Conservation (phyloP, 306 rosid genomes). For the Abrus precatorius region DNA sequence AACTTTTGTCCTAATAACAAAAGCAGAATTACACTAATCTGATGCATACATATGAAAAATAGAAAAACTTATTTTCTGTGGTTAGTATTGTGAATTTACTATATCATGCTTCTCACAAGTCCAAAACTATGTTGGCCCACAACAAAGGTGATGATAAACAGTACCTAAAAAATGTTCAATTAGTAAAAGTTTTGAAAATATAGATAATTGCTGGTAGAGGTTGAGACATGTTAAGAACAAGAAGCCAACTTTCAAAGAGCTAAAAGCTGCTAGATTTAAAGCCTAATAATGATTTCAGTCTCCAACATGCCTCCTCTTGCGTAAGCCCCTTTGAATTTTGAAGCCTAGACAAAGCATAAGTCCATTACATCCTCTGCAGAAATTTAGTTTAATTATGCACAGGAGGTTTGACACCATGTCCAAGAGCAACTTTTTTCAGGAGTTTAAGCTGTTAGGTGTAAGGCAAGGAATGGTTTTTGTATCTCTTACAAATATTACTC, state of each 20-base stretch:
- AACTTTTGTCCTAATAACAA: conserved; percentile 30
- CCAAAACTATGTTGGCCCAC: background rate
- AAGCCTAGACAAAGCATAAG: background rate
- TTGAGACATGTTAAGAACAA: background rate
- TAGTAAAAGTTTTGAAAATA: background rate
- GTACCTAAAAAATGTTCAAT: background rate
- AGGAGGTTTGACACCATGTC: background rate
- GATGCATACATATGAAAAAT: conserved; percentile 40
- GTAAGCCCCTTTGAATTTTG: conserved; percentile 10
- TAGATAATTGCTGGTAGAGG: conserved; percentile 1
- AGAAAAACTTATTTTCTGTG: conserved; percentile 18
- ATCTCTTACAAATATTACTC: background rate
- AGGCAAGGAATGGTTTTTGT: background rate
- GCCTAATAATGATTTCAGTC: background rate
- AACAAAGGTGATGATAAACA: background rate
- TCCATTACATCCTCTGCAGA: background rate
- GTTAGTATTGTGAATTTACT: conserved; percentile 23
- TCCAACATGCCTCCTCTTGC: background rate
- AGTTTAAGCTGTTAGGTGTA: conserved; percentile 27
- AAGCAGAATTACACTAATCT: conserved; percentile 33
- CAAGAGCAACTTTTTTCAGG: background rate
- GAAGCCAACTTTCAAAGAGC: conserved; percentile 1
- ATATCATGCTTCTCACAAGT: conserved; percentile 25
- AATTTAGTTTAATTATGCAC: conserved; percentile 7
- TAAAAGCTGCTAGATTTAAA: conserved; percentile 1